phyloP scores from a whole-genome alignment of 179 eudicot genomes.

The Pouteria campechiana region DNA sequence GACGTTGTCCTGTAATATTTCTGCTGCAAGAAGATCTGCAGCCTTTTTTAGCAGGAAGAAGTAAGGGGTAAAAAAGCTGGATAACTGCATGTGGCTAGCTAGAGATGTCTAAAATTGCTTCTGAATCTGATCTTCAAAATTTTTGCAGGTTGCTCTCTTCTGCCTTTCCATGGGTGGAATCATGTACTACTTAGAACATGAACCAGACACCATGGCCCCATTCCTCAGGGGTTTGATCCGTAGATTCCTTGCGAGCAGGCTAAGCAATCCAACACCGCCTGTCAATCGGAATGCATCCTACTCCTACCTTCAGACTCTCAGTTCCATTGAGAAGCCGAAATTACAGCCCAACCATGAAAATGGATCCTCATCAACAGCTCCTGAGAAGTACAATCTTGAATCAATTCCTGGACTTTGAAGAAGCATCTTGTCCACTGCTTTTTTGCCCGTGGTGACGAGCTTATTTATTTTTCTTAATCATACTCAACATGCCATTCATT shows the following conservation, averaged over 20 bases:
- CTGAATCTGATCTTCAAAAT: neutral
- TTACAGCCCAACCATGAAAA: constrained; percentile 21
- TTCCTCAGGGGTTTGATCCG: constrained; percentile 74
- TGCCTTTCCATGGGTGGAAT: constrained; percentile 95
- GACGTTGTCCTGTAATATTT: no score
- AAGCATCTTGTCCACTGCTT: neutral
- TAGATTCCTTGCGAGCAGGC: constrained; percentile 82
- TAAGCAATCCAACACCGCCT: constrained; percentile 61
- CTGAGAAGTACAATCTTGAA: constrained; percentile 69
- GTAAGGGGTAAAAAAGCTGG: no score
- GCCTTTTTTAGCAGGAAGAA: no score
- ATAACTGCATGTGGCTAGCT: no score
- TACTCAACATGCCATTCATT: no score
- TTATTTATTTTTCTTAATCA: no score
- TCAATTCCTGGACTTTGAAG: constrained; percentile 78
- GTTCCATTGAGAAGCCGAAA: constrained; percentile 37
- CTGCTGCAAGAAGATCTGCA: no score
- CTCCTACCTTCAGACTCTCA: constrained; percentile 51
- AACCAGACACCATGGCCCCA: constrained; percentile 97
- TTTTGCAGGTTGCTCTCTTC: constrained; percentile 72
- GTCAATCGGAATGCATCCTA: constrained; percentile 50
- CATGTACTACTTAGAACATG: constrained; percentile 89
- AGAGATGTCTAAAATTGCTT: no score
- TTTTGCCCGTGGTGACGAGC: no score
- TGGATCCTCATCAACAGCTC: constrained; percentile 28